Evolutionary conservation across 2,329 filamentous ascomycete species (phyloP).

Genomic region (Fusarium camptoceras): DNA sequence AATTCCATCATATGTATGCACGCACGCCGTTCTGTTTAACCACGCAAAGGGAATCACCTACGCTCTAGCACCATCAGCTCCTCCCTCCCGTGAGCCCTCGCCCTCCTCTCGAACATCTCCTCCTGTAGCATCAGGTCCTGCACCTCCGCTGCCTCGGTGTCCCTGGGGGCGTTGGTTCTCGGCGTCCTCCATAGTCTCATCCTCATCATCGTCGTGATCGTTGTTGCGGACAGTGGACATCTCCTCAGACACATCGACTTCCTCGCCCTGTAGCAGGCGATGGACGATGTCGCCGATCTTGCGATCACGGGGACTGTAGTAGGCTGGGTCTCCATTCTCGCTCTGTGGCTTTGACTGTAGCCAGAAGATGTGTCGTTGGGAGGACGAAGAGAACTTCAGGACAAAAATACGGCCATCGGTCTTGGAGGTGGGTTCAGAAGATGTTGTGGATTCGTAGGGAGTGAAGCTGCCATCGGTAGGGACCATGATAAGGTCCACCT

Average conservation of each 20-base stretch:
- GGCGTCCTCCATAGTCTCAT: slow-evolving; percentile 67
- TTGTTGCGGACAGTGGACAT: slow-evolving; percentile 71
- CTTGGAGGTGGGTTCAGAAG: slow-evolving; percentile 68
- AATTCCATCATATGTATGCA: slow-evolving; percentile 38
- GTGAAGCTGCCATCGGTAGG: slow-evolving; percentile 88
- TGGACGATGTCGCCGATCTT: slow-evolving; percentile 92
- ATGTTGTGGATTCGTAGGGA: slow-evolving; percentile 75
- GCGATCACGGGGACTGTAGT: slow-evolving; percentile 85
- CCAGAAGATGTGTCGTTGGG: slow-evolving; percentile 94
- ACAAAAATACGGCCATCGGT: slow-evolving; percentile 92
- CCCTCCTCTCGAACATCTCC: slow-evolving; percentile 94
- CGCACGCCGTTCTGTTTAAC: slow-evolving; percentile 43
- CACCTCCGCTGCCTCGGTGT: slow-evolving; percentile 77
- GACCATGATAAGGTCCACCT: slow-evolving; percentile 93
- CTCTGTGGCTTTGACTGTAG: slow-evolving; percentile 89
- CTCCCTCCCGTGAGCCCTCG: slow-evolving; percentile 87
- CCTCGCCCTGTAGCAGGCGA: slow-evolving; percentile 85
- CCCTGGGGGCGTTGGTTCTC: slow-evolving; percentile 71
- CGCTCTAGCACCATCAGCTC: slow-evolving; percentile 98
- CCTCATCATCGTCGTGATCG: slow-evolving; percentile 65
- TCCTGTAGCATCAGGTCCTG: slow-evolving; percentile 86
- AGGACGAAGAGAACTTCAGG: slow-evolving; percentile 93
- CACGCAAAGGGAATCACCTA: slow-evolving; percentile 74
- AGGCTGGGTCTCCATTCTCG: slow-evolving; percentile 74
- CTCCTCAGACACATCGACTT: slow-evolving; percentile 81